Evolutionary conservation across 169 alveolate genomes (phyloP).

Genomic region (Besnoitia besnoiti): DNA sequence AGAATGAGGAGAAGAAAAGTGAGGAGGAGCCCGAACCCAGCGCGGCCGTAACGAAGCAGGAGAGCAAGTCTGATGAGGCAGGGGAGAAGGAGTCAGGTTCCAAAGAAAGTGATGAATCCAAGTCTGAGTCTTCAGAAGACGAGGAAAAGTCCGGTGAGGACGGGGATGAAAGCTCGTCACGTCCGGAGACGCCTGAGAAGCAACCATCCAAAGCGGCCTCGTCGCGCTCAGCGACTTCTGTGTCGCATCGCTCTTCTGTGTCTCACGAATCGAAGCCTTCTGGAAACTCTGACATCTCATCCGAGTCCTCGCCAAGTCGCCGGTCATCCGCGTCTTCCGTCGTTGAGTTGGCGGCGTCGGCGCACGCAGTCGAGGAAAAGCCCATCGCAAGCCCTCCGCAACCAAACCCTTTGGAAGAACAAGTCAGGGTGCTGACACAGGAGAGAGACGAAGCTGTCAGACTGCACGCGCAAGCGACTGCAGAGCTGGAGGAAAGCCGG

Average conservation of each 20-base stretch:
- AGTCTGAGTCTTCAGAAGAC: not conserved
- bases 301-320: not conserved
- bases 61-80: not conserved
- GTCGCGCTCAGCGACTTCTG: not conserved
- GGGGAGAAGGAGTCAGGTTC: not conserved
- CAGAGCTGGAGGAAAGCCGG: not conserved
- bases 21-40: not conserved
- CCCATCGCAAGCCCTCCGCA: not conserved
- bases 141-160: not conserved
- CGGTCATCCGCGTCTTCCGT: no score
- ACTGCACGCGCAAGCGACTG: not conserved
- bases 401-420: not conserved
- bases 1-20: not conserved
- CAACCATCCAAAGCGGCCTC: not conserved
- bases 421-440: not conserved
- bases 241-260: not conserved
- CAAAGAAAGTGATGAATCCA: not conserved
- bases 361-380: not conserved
- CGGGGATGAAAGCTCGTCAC: not conserved
- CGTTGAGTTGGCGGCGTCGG: not conserved
- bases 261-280: not conserved
- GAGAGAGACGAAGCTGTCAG: not conserved
- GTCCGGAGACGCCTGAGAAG: constrained; percentile 3
- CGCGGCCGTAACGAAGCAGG: not conserved
- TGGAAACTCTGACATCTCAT: not conserved